phyloP scores from a whole-genome alignment of 164 flowering plant species.

The Brasenia schreberi region DNA sequence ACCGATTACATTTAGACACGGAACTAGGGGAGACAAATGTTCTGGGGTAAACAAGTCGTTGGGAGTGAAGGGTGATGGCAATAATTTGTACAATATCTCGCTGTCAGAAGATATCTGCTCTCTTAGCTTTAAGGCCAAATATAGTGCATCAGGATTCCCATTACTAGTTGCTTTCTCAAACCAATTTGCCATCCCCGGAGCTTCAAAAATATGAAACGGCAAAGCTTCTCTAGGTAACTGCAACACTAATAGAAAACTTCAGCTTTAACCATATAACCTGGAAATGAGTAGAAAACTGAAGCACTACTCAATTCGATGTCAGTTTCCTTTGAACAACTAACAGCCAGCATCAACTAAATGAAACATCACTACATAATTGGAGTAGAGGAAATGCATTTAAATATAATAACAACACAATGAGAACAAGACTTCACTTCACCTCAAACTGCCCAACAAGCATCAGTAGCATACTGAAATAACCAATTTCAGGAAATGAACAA shows the following conservation, averaged over 20 bases:
- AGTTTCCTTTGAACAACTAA: no score
- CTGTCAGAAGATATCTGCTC: conserved; percentile 43
- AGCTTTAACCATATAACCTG: background rate
- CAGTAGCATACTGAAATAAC: no score
- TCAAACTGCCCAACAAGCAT: no score
- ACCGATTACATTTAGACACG: conserved; percentile 66
- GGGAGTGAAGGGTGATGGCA: conserved; percentile 65
- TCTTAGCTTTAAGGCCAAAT: conserved; percentile 60
- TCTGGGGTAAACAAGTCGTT: conserved; percentile 44
- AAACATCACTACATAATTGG: no score
- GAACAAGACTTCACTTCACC: no score
- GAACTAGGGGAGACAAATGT: conserved; percentile 38
- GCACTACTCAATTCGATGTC: no score
- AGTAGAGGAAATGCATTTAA: no score
- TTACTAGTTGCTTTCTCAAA: conserved; percentile 51
- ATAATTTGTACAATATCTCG: conserved; percentile 40
- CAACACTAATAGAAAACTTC: conserved; percentile 16
- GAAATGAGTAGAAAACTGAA: background rate
- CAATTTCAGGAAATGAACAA: no score
- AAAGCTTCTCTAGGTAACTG: conserved; percentile 68
- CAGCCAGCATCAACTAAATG: no score
- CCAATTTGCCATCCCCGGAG: conserved; percentile 71
- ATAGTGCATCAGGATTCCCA: conserved; percentile 93
- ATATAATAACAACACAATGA: no score
- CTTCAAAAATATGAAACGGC: conserved; percentile 52